Conservation (phyloP, 805 yeast genomes). For the Ogataea minuta region DNA sequence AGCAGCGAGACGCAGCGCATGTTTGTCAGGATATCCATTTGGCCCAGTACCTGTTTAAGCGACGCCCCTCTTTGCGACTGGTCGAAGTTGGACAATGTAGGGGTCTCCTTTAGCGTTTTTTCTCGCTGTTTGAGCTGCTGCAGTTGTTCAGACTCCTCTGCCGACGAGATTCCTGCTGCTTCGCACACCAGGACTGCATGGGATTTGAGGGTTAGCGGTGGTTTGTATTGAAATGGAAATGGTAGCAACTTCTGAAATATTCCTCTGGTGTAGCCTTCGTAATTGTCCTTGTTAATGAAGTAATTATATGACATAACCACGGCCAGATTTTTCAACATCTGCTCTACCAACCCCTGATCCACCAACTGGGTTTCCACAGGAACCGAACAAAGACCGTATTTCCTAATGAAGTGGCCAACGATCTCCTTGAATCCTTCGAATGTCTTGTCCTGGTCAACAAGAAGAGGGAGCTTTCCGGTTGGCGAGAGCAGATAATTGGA, state of each 20-base stretch:
- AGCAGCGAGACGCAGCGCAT: slow-evolving; percentile 30
- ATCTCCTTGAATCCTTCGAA: slow-evolving; percentile 45
- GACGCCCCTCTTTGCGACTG: slow-evolving; percentile 24
- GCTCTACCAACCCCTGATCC: slow-evolving; percentile 44
- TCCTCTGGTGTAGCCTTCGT: slow-evolving; percentile 57
- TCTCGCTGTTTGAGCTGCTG: slow-evolving; percentile 28
- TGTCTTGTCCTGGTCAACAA: slow-evolving; percentile 25
- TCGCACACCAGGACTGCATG: slow-evolving; percentile 33
- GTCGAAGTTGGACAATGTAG: slow-evolving; percentile 30
- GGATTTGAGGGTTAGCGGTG: slow-evolving; percentile 48
- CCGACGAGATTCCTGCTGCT: slow-evolving; percentile 33
- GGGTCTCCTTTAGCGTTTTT: slow-evolving; percentile 25
- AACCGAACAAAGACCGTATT: slow-evolving; percentile 4
- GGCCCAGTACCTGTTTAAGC: slow-evolving; percentile 23
- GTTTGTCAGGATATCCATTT: slow-evolving; percentile 31
- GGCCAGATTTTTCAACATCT: slow-evolving; percentile 40
- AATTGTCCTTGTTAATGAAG: slow-evolving; percentile 55
- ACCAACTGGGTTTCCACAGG: slow-evolving; percentile 28
- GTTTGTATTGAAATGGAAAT: slow-evolving; percentile 73
- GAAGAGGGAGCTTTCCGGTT: slow-evolving; percentile 49
- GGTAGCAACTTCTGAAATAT: slow-evolving; percentile 53
- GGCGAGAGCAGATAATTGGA: slow-evolving; percentile 56
- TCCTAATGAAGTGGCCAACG: slow-evolving; percentile 28
- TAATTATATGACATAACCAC: slow-evolving; percentile 55
- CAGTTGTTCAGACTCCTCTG: slow-evolving; percentile 27